Percentiles rank a stretch among this genome's conserved stretches.
phyloP scores from a whole-genome alignment of 345 rosid genomes.

The Corymbia maculata region DNA sequence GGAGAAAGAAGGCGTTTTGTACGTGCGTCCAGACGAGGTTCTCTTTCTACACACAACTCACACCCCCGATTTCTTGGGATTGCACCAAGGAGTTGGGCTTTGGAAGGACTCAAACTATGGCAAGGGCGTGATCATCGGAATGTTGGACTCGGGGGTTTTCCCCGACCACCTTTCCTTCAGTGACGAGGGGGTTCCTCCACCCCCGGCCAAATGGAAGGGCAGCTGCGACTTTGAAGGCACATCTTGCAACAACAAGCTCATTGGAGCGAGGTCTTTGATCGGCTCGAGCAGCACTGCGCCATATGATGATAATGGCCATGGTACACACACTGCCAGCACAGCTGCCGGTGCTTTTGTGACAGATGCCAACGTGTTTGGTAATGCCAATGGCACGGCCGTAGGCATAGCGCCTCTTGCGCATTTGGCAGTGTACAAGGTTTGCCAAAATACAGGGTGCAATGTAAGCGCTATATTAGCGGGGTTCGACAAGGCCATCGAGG shows the following conservation, averaged over 20 bases:
- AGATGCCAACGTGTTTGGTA: background rate
- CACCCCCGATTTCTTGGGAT: slow-evolving; percentile 35
- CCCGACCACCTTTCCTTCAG: slow-evolving; percentile 40
- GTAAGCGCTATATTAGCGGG: slow-evolving; percentile 36
- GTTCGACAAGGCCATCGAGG: slow-evolving; percentile 35
- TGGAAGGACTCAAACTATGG: slow-evolving; percentile 30
- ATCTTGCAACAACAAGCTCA: slow-evolving; percentile 47
- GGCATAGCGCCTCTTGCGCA: slow-evolving; percentile 33
- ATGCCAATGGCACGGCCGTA: slow-evolving; percentile 31
- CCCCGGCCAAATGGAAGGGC: slow-evolving; percentile 45
- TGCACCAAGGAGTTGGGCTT: slow-evolving; percentile 12
- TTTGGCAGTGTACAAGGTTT: slow-evolving; percentile 43
- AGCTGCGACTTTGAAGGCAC: slow-evolving; percentile 23
- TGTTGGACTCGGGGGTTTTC: slow-evolving; percentile 35
- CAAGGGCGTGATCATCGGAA: slow-evolving; percentile 36
- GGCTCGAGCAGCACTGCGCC: background rate
- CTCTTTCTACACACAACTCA: slow-evolving; percentile 35
- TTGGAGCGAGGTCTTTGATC: slow-evolving; percentile 42
- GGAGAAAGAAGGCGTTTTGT: slow-evolving; percentile 20
- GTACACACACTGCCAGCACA: background rate
- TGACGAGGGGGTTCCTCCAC: slow-evolving; percentile 23
- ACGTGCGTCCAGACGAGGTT: slow-evolving; percentile 19
- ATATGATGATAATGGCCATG: background rate
- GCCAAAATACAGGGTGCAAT: slow-evolving; percentile 11
- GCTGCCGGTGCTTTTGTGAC: background rate